Evolutionary conservation across 2,329 filamentous ascomycete species (phyloP).

Genomic region (Rhexocercosporidium sp.): DNA sequence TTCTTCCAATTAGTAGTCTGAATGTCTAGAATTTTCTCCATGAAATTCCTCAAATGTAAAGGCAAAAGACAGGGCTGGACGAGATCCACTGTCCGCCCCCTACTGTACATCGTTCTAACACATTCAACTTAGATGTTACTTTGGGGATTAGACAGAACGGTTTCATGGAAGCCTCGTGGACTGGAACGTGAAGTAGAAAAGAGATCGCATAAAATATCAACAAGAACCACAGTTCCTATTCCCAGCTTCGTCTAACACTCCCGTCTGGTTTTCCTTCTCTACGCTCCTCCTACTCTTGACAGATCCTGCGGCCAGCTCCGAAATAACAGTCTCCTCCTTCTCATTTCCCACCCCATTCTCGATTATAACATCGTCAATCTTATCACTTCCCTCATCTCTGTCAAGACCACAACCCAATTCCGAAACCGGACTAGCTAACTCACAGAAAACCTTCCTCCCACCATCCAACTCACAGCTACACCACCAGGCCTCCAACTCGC

Average conservation of each 20-base stretch:
- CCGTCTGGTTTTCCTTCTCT: background rate
- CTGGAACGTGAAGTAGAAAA: too few species aligned
- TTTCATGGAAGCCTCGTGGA: too few species aligned
- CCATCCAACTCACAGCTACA: background rate
- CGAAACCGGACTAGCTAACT: constrained; percentile 1
- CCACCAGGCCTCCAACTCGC: background rate
- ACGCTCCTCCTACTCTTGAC: background rate
- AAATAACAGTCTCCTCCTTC: background rate
- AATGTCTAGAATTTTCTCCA: too few species aligned
- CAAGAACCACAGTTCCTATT: too few species aligned
- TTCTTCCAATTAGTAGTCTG: too few species aligned
- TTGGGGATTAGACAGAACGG: too few species aligned
- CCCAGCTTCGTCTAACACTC: background rate
- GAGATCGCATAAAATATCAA: too few species aligned
- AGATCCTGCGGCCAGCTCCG: background rate
- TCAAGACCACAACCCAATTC: background rate
- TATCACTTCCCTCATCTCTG: background rate
- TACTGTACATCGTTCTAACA: too few species aligned
- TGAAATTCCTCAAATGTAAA: too few species aligned
- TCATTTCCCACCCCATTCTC: background rate
- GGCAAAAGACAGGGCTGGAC: too few species aligned
- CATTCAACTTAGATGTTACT: too few species aligned
- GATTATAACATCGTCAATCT: background rate
- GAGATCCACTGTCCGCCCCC: too few species aligned
- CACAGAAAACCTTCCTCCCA: background rate